Evolutionary conservation across 192 early-diverging fungal genomes (phyloP), one percentile per base, ranked within the genome.

Genomic region (Coemansia sp.): DNA sequence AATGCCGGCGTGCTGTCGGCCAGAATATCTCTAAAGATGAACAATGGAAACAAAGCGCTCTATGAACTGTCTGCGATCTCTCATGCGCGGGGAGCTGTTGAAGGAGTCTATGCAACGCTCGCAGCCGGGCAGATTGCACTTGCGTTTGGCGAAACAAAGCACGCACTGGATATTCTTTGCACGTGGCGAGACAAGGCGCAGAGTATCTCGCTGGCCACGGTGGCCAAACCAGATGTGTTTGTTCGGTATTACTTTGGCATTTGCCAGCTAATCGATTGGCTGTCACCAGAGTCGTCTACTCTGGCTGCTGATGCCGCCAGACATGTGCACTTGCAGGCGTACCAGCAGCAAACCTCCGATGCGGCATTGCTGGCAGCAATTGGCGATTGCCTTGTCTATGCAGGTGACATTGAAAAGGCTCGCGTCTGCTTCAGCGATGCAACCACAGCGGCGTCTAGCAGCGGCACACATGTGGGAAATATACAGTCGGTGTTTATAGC

Each of bases 211-310:
- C 56, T 74, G 29, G 56, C 35, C 15, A 19, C 39, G 22, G 35
- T 65, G 24, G 27, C 37, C 3, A 15, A 52, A 4, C 62, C 77
- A 7, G 62, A 29, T 2, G 27, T 43, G 24, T 80, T 80, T 66
- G 65, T 15, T 2, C 69, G 63, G 52, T 58, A 69, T 58, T 80
- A 71, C 63, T 80, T 75, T 72, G 77, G 77, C 2, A 60, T 65
- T 21, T 47, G 65, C 37, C 51, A 65, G 58, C 62, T 80, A 25
- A 38, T 43, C 45, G 43, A 21, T 52, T 71, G 69, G 61, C 48
- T 80, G 47, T 35, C 51, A 14, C 51, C 51, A 9, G 24, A 66
- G 19, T 25, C 7, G 10, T 43, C 48, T 14, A 21, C 66, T 0
- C 27, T 4, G 11, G 58, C 58, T 2, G n/a, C 39, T n/a, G 59